Percentiles rank a stretch among this genome's conserved stretches.
These are phyloP conservation scores for Lentinus brumalis DNA, from an alignment of 768 basidiomycete genomes.

Conservation along the genomic window DNA sequence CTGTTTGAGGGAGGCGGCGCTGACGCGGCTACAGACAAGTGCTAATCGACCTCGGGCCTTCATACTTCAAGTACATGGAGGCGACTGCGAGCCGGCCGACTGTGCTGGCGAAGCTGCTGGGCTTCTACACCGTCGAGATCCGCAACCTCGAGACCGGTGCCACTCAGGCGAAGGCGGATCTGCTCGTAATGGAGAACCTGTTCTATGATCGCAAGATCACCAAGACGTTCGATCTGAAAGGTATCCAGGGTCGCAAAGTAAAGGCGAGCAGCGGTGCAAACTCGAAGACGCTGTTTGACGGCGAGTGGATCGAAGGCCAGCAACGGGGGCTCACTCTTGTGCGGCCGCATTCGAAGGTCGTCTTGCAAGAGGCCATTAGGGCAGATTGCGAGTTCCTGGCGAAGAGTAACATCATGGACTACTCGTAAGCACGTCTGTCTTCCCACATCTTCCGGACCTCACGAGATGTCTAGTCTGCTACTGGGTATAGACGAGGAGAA, in stretches of 20 bases:
- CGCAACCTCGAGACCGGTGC: constrained; percentile 69
- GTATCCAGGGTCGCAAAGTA: constrained; percentile 76
- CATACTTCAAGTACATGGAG: constrained; percentile 81
- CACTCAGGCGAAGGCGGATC: constrained; percentile 67
- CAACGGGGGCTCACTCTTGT: constrained; percentile 65
- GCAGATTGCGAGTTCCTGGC: constrained; percentile 76
- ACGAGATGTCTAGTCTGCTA: constrained; percentile 50
- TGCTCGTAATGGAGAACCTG: constrained; percentile 85
- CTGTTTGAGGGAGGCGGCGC: not conserved
- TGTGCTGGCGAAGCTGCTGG: constrained; percentile 75
- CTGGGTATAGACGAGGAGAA: constrained; percentile 69
- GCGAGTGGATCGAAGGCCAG: constrained; percentile 85
- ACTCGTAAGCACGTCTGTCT: constrained; percentile 58
- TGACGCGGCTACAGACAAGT: constrained; percentile 56
- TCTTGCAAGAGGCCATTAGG: constrained; percentile 67
- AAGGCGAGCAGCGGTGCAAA: constrained; percentile 45
- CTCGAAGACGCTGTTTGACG: constrained; percentile 74
- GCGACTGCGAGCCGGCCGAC: constrained; percentile 66
- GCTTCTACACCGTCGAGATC: constrained; percentile 80
- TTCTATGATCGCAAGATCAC: constrained; percentile 70
- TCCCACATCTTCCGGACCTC: too few relatives aligned
- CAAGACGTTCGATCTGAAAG: constrained; percentile 82
- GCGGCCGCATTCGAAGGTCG: constrained; percentile 71
- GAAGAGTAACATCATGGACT: constrained; percentile 84
- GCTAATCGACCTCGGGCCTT: constrained; percentile 72